These are phyloP conservation scores for Colletotrichum brevisporum DNA, from an alignment of 2,329 filamentous ascomycete species.

Conservation along the genomic window DNA sequence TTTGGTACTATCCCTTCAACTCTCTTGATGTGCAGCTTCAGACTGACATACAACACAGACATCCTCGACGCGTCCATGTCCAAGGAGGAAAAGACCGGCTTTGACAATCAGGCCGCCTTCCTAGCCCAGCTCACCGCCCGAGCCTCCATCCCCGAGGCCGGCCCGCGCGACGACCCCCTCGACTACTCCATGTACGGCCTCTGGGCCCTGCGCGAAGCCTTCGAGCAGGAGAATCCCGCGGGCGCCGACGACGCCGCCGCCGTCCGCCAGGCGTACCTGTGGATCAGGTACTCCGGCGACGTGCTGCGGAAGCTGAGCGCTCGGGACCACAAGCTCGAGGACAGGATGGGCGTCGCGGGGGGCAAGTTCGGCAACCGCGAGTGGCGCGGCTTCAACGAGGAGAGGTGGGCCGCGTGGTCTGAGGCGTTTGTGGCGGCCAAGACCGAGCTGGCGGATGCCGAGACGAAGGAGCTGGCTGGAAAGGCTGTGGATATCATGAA, in stretches of 20 bases:
- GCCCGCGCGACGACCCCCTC: conserved; percentile 32
- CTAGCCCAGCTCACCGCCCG: conserved; percentile 46
- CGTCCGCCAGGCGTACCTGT: conserved; percentile 44
- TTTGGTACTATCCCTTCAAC: conserved; percentile 42
- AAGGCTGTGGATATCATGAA: conserved; percentile 29
- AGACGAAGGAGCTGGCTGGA: not conserved
- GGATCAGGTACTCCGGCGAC: conserved; percentile 43
- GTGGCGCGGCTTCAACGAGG: conserved; percentile 47
- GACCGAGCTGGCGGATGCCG: not conserved
- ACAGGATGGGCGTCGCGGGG: conserved; percentile 40
- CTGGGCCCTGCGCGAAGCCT: conserved; percentile 47
- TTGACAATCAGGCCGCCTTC: conserved; percentile 45
- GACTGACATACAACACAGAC: conserved; percentile 28
- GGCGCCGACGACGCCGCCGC: conserved; percentile 23
- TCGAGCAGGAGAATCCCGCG: conserved; percentile 43
- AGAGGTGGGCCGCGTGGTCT: conserved; percentile 47
- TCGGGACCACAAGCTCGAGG: conserved; percentile 31
- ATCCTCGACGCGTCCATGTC: conserved; percentile 39
- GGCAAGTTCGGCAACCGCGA: conserved; percentile 41
- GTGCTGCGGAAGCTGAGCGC: conserved; percentile 40
- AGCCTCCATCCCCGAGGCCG: conserved; percentile 15
- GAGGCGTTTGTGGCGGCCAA: conserved; percentile 36
- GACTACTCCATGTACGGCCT: conserved; percentile 48
- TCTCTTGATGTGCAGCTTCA: not conserved
- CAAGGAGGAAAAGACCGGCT: conserved; percentile 26